phyloP scores from a whole-genome alignment of 768 basidiomycete species.

The Leucocoprinus leucothites region DNA sequence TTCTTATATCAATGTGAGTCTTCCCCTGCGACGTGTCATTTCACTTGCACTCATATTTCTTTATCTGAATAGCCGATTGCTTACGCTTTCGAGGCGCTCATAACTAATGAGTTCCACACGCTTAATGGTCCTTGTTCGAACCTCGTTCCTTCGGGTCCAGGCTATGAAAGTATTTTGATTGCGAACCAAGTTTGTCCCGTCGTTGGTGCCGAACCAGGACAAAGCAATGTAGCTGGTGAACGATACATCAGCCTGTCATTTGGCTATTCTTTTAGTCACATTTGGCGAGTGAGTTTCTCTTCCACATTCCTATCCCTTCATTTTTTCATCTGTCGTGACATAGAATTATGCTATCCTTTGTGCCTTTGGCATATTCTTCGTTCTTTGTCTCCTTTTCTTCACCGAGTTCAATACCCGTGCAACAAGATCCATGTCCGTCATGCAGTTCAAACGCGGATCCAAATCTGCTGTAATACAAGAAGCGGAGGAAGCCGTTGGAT shows the following conservation, averaged over 20 bases:
- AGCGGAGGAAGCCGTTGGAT: conserved; percentile 23
- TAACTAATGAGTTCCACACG: conserved; percentile 81
- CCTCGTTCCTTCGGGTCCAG: conserved; percentile 60
- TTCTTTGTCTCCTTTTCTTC: conserved; percentile 51
- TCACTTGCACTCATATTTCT: not conserved
- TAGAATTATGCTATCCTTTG: conserved; percentile 72
- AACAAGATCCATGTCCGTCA: conserved; percentile 34
- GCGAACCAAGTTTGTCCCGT: conserved; percentile 77
- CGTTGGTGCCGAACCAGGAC: conserved; percentile 61
- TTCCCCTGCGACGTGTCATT: not conserved
- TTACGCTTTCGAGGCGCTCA: conserved; percentile 72
- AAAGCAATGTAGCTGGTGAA: conserved; percentile 58
- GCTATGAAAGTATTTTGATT: conserved; percentile 53
- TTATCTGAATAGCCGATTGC: conserved; percentile 49
- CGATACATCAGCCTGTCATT: conserved; percentile 45
- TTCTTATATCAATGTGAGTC: conserved; percentile 54
- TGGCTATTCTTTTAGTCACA: conserved; percentile 39
- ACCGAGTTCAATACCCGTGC: conserved; percentile 50
- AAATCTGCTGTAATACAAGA: conserved; percentile 26
- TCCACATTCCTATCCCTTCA: not conserved
- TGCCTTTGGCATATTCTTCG: conserved; percentile 63
- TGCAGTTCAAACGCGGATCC: conserved; percentile 66
- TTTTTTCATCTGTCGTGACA: not conserved
- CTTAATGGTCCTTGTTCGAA: conserved; percentile 57
- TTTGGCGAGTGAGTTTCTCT: conserved; percentile 39